Base-by-base conservation (phyloP, 2,329 filamentous ascomycete genomes). In the Alternaria angustiovoidea region DNA sequence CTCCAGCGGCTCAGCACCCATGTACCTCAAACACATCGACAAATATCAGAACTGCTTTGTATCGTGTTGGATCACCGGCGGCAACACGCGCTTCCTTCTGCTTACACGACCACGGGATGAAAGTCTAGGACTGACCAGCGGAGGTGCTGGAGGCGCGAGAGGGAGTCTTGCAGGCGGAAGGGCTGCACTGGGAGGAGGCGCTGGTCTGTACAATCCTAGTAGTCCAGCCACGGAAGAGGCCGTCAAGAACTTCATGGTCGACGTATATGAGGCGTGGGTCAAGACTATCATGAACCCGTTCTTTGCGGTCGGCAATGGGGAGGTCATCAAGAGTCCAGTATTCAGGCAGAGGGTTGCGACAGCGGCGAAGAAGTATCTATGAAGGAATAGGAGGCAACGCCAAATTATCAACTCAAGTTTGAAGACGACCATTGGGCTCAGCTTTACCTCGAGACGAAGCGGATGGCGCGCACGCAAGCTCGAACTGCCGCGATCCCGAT, bases 211-310 rank as follows among this genome's bases (percentile, higher is more conserved):
- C 67, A 97, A 97, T 78, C 94, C 94, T 0, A 94, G 90, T 3
- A 91, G 90, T 60, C 90, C 93, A 6, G 92, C 94, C 76, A 96
- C 94, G 5, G 95, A 99, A 81, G 95, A 99, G 81, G 94, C 95
- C 5, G 91, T 98, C 70, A 89, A 93, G 76, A 92, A 92, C 80
- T 99, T 98, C 82, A 97, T 99, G 82, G 85, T 87, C 7, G 95
- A 99, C 76, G 91, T 97, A 12, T 98, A 97, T 81, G 95, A 99
- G 81, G 93, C 89, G 69, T 99, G 94, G 90, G 88, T 97, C 66
- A 99, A 99, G 85, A 92, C 94, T 12, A 89, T 94, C 59, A 98
- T 99, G 95, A 98, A 89, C 75, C 95, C 95, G 0, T 99, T 99
- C 78, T 98, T 97, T 82, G 85, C 86, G 54, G 88, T 90, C 56